These are phyloP conservation scores for Punctularia strigosozonata DNA, from an alignment of 768 basidiomycete species.

Conservation along the genomic window DNA sequence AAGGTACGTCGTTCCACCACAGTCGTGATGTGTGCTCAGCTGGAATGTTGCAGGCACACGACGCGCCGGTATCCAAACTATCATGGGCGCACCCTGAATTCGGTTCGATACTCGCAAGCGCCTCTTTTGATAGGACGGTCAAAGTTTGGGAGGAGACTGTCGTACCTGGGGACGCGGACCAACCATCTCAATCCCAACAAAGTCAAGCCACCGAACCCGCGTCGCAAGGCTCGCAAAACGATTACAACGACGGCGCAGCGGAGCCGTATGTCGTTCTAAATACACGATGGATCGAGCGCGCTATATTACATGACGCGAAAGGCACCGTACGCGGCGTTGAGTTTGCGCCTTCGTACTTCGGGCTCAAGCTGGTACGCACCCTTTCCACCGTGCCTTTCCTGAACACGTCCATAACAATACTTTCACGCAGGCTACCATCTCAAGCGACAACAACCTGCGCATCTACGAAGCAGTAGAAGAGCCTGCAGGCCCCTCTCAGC, in stretches of 20 bases:
- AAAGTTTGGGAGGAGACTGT: conserved; percentile 80
- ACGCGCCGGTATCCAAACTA: conserved; percentile 75
- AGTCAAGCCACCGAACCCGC: too few species aligned
- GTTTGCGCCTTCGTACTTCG: conserved; percentile 81
- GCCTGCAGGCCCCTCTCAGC: conserved; percentile 46
- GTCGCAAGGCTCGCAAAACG: too few species aligned
- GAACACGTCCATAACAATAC: background rate
- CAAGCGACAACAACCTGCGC: conserved; percentile 79
- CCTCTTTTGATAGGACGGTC: conserved; percentile 84
- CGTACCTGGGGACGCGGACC: conserved; percentile 16
- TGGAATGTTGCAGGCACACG: conserved; percentile 67
- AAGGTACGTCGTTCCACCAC: conserved; percentile 39
- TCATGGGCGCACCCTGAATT: conserved; percentile 93
- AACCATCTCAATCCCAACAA: too few species aligned
- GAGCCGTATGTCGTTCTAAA: conserved; percentile 8
- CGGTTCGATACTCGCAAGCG: conserved; percentile 76
- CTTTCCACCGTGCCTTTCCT: background rate
- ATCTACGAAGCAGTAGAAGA: conserved; percentile 87
- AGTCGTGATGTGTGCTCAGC: conserved; percentile 1
- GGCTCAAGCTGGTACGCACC: conserved; percentile 67
- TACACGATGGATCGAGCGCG: conserved; percentile 59
- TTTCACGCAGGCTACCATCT: conserved; percentile 63
- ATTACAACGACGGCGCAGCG: conserved; percentile 15
- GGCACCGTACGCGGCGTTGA: conserved; percentile 80
- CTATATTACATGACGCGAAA: conserved; percentile 69